Evolutionary conservation across 73 alveolate species (phyloP).

Genomic region (Paramecium biaurelia): DNA sequence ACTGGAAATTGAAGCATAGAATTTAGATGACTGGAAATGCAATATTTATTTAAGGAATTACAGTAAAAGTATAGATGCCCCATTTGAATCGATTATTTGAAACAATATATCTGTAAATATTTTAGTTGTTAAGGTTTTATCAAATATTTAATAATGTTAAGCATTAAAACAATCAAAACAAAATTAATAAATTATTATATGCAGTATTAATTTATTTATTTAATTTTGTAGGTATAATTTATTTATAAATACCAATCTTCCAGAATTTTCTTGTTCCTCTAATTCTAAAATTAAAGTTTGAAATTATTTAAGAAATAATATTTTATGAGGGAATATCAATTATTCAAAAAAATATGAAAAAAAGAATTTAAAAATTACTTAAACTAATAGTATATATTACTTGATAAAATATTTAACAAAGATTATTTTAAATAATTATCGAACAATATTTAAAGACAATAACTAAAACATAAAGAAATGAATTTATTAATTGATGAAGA

Average conservation of each 20-base stretch:
- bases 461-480: neutral
- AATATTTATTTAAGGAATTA: neutral
- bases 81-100: conserved; percentile 31
- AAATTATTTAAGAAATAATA: neutral
- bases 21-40: neutral
- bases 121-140: neutral
- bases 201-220: neutral
- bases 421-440: neutral
- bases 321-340: neutral
- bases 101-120: neutral
- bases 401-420: neutral
- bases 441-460: neutral
- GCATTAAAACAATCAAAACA: neutral
- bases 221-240: neutral
- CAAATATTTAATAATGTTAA: neutral
- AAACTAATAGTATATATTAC: neutral
- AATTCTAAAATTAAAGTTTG: neutral
- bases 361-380: neutral
- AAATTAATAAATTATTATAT: neutral
- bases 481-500: neutral
- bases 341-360: neutral
- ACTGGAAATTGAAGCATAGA: neutral
- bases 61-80: neutral
- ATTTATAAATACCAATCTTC: neutral
- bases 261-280: neutral